Evolutionary conservation across 1,284 basidiomycete species (phyloP).

Genomic region (Ustilago nuda): DNA sequence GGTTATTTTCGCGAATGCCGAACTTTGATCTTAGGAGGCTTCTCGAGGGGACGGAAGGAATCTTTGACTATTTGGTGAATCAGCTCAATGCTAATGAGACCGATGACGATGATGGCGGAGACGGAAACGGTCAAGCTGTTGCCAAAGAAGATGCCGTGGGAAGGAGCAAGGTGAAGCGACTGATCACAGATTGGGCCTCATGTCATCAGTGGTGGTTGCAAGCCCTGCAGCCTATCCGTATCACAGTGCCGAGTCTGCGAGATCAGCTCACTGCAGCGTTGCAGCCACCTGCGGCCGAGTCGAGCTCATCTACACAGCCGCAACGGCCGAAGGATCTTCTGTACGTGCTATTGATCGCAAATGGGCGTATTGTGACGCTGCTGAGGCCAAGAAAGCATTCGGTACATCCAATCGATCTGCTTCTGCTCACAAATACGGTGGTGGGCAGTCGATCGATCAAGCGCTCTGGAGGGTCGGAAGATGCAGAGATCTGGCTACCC

Average conservation of each 20-base stretch:
- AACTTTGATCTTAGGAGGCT: conserved; percentile 91
- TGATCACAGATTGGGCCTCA: conserved; percentile 61
- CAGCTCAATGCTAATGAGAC: conserved; percentile 50
- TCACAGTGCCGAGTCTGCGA: conserved; percentile 72
- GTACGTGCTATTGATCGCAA: conserved; percentile 86
- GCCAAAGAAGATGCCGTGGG: neutral
- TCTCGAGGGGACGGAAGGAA: conserved; percentile 76
- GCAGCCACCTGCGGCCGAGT: conserved; percentile 41
- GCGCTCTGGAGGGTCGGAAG: conserved; percentile 65
- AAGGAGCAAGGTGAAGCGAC: neutral
- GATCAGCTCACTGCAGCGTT: conserved; percentile 72
- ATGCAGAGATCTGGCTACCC: conserved; percentile 89
- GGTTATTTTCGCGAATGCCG: conserved; percentile 85
- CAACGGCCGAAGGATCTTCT: conserved; percentile 80
- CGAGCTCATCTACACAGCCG: conserved; percentile 17
- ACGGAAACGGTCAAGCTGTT: neutral
- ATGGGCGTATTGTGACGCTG: conserved; percentile 84
- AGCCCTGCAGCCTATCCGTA: conserved; percentile 81
- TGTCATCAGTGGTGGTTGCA: conserved; percentile 76
- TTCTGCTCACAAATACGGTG: conserved; percentile 71
- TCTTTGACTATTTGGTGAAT: conserved; percentile 53
- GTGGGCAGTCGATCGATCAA: conserved; percentile 74
- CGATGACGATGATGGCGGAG: conserved; percentile 7
- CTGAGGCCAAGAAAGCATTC: conserved; percentile 91
- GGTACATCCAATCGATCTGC: conserved; percentile 79